These are phyloP conservation scores for Dioszegia aurantiaca DNA, from an alignment of 768 basidiomycete genomes.

Conservation along the genomic window DNA sequence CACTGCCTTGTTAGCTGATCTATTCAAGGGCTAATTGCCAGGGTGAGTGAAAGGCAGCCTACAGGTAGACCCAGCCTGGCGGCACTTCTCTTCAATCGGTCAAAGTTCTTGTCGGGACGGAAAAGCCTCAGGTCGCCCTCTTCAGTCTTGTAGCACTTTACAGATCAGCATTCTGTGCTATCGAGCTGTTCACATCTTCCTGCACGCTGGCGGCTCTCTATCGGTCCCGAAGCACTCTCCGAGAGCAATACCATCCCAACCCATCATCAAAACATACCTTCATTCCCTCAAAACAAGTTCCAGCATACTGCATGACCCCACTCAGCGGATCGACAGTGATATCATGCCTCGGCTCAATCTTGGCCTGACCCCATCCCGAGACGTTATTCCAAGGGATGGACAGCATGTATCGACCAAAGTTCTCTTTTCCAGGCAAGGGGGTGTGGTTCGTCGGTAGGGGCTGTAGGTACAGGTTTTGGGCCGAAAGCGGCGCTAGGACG, in stretches of 20 bases:
- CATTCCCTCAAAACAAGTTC: constrained; percentile 71
- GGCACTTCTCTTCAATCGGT: constrained; percentile 70
- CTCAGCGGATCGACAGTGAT: constrained; percentile 70
- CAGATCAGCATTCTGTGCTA: too few relatives aligned
- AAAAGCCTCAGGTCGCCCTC: constrained; percentile 75
- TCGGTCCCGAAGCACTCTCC: too few relatives aligned
- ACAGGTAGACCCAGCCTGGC: constrained; percentile 43
- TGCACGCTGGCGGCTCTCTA: too few relatives aligned
- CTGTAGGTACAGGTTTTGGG: constrained; percentile 37
- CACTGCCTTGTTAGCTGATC: constrained; percentile 17
- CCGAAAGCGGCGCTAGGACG: constrained; percentile 3
- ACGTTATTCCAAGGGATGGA: constrained; percentile 67
- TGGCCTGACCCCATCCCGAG: constrained; percentile 76
- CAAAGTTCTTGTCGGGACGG: constrained; percentile 96
- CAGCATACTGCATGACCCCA: constrained; percentile 82
- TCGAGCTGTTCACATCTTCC: too few relatives aligned
- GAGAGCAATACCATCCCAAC: not conserved
- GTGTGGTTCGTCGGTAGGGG: constrained; percentile 35
- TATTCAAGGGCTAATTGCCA: too few relatives aligned
- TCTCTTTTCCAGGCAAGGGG: constrained; percentile 33
- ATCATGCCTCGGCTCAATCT: constrained; percentile 77
- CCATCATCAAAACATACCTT: constrained; percentile 60
- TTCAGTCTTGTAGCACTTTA: constrained; percentile 62
- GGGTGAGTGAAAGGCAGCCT: too few relatives aligned
- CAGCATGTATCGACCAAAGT: constrained; percentile 63